These are phyloP conservation scores for Peniophora sp. DNA, from an alignment of 1,284 basidiomycete genomes.

Conservation along the genomic window DNA sequence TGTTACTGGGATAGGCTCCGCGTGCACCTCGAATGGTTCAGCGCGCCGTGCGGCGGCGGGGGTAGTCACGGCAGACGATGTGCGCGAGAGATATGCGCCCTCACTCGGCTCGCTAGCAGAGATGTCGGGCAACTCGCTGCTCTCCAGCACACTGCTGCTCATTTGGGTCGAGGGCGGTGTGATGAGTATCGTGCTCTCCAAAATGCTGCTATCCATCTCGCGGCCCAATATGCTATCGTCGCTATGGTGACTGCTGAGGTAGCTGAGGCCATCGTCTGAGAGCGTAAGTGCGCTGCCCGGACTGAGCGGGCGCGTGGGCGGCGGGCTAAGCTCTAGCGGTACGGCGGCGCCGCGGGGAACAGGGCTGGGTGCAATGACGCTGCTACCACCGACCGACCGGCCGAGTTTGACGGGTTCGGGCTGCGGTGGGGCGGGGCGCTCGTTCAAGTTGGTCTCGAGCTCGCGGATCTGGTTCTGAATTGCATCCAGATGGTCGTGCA, in stretches of 20 bases:
- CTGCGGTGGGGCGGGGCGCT: constrained; percentile 5
- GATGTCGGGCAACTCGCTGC: not conserved
- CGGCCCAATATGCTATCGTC: constrained; percentile 50
- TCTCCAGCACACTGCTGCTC: not conserved
- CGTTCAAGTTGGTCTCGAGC: constrained; percentile 26
- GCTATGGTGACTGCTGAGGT: constrained; percentile 68
- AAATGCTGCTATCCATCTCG: constrained; percentile 17
- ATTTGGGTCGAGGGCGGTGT: not conserved
- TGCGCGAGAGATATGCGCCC: constrained; percentile 9
- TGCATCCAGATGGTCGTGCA: constrained; percentile 51
- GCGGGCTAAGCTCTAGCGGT: constrained; percentile 31
- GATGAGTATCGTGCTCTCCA: constrained; percentile 8
- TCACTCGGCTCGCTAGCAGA: constrained; percentile 1
- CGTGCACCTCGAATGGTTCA: not conserved
- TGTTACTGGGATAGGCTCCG: no score
- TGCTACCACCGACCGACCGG: constrained; percentile 30
- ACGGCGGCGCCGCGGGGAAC: constrained; percentile 9
- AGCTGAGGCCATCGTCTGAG: constrained; percentile 34
- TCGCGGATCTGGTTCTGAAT: constrained; percentile 57
- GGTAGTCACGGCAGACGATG: constrained; percentile 6
- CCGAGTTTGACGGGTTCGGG: constrained; percentile 17
- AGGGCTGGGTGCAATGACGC: constrained; percentile 12
- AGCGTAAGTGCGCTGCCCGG: constrained; percentile 42
- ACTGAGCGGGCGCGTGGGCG: constrained; percentile 32
- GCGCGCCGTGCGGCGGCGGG: constrained; percentile 2